phyloP scores from a whole-genome alignment of 2,329 filamentous ascomycete genomes.

The Aphanocladium album region DNA sequence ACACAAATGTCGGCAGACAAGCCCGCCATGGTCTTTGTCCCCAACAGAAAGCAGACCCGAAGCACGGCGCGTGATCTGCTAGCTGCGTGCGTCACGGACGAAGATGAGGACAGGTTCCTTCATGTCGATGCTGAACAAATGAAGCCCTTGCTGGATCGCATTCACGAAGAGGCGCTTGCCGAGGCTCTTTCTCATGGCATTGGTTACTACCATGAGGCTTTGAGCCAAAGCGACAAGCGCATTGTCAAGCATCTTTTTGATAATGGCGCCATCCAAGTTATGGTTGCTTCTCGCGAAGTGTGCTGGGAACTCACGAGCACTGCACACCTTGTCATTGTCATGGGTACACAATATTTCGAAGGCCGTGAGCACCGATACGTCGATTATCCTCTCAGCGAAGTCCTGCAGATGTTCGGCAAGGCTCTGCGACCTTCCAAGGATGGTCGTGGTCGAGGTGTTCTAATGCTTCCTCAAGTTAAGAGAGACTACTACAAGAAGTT shows the following conservation, averaged over 20 bases:
- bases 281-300: conserved; percentile 73
- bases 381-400: conserved; percentile 89
- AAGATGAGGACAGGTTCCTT: conserved; percentile 90
- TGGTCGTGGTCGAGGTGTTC: conserved; percentile 78
- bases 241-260: conserved; percentile 91
- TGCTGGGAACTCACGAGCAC: conserved; percentile 92
- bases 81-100: conserved; percentile 79
- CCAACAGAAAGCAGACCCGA: conserved; percentile 87
- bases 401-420: conserved; percentile 97
- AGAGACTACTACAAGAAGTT: conserved; percentile 99
- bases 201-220: conserved; percentile 93
- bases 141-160: conserved; percentile 70
- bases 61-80: conserved; percentile 82
- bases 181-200: conserved; percentile 91
- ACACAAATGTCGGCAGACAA: conserved; percentile 84
- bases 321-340: conserved; percentile 88
- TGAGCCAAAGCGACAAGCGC: conserved; percentile 82
- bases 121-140: conserved; percentile 80
- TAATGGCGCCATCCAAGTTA: conserved; percentile 82
- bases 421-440: conserved; percentile 75
- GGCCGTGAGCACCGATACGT: conserved; percentile 95
- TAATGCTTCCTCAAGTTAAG: conserved; percentile 93
- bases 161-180: conserved; percentile 81
- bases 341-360: conserved; percentile 98
- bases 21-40: conserved; percentile 86